Percentiles rank a stretch among this genome's conserved stretches.
phyloP scores from a whole-genome alignment of 140 eudicot genomes.

The Senecio squalidus region DNA sequence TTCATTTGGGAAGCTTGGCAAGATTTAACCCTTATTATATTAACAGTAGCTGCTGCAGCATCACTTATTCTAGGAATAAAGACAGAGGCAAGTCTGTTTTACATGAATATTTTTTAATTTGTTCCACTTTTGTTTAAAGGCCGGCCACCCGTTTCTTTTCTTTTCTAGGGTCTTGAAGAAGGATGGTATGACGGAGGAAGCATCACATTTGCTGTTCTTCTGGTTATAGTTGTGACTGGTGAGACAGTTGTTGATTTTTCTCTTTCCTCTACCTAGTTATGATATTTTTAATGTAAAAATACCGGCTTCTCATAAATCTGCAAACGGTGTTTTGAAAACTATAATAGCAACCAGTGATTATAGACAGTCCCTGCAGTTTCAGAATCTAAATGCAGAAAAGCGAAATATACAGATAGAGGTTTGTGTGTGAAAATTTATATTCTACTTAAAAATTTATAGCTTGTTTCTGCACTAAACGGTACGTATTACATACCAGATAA shows the following conservation, averaged over 20 bases:
- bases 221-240: constrained; percentile 94
- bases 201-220: constrained; percentile 90
- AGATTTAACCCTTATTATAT: constrained; percentile 81
- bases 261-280: too few relatives aligned
- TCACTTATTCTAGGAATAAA: constrained; percentile 83
- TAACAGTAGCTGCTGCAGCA: constrained; percentile 72
- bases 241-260: background rate
- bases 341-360: constrained; percentile 78
- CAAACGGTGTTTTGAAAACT: constrained; percentile 6
- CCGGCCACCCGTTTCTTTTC: background rate
- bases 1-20: constrained; percentile 95
- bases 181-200: constrained; percentile 99
- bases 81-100: constrained; percentile 53
- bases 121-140: background rate
- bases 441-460: constrained; percentile 1
- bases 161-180: constrained; percentile 66
- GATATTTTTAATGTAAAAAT: too few relatives aligned
- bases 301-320: too few relatives aligned
- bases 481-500: constrained; percentile 42
- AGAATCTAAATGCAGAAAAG: constrained; percentile 86
- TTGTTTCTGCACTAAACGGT: background rate
- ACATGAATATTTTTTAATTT: background rate
- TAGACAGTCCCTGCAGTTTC: constrained; percentile 93
- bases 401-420: constrained; percentile 88
- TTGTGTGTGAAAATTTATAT: background rate